Evolutionary conservation across 192 early-diverging fungal genomes (phyloP).

Genomic region (Backusella tarrabulga): DNA sequence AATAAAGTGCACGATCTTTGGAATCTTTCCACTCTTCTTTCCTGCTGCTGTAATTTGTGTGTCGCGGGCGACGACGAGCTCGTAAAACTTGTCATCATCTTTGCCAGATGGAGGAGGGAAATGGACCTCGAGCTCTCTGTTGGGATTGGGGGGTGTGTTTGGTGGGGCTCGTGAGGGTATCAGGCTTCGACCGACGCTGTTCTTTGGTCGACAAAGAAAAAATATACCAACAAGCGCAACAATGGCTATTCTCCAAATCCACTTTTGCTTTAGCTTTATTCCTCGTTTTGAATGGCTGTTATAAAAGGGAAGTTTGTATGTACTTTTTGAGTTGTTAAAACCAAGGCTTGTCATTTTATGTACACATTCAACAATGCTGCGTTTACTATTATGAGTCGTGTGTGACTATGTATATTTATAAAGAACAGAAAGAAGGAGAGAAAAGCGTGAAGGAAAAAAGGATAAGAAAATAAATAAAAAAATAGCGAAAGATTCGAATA

Average conservation of each 20-base stretch:
- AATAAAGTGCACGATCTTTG: conserved; percentile 50
- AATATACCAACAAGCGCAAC: not conserved
- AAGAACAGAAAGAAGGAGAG: not conserved
- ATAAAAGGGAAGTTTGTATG: conserved; percentile 4
- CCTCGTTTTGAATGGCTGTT: not conserved
- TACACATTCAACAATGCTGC: not conserved
- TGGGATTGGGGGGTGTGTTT: not conserved
- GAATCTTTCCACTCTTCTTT: conserved; percentile 25
- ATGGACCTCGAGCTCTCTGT: not conserved
- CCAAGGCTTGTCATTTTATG: not conserved
- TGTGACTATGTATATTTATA: not conserved
- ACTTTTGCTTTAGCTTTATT: conserved; percentile 5
- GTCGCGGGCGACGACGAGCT: conserved; percentile 3
- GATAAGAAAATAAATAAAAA: not conserved
- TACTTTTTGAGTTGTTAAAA: not conserved
- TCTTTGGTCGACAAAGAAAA: not conserved
- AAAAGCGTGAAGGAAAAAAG: not conserved
- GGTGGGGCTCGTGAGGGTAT: conserved; percentile 1
- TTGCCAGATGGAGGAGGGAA: not conserved
- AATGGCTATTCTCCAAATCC: not conserved
- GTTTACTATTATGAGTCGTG: not conserved
- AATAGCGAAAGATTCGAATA: not conserved
- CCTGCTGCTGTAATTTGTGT: not conserved
- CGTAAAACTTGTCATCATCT: not conserved
- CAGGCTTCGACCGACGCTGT: not conserved